A percentile compares a stretch with the other conserved stretches of the same genome.
Evolutionary conservation across 148 eudicot species (phyloP).

Genomic region (Rhododendron henanense): DNA sequence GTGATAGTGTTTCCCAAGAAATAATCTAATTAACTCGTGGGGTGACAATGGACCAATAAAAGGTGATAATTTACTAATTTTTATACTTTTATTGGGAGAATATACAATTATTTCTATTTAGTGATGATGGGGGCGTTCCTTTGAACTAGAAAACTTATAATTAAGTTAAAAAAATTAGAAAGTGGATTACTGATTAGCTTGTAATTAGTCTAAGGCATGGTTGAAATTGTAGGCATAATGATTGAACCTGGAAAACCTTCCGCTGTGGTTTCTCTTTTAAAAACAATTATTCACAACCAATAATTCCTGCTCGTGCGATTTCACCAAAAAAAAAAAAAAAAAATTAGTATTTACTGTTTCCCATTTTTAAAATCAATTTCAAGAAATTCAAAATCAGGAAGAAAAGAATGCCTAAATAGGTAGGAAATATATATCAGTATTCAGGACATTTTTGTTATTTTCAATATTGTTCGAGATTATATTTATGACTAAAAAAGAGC

Average conservation of each 20-base stretch:
- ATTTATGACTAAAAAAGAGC: not conserved
- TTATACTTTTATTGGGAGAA: not conserved
- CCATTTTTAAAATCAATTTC: not conserved
- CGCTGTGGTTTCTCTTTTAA: not conserved
- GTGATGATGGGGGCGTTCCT: not conserved
- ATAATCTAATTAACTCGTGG: not conserved
- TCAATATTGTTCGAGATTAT: not conserved
- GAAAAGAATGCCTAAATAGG: not conserved
- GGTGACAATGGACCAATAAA: not conserved
- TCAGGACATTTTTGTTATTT: not conserved
- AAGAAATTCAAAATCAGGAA: not conserved
- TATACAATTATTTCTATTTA: not conserved
- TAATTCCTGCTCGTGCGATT: not conserved
- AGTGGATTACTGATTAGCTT: not conserved
- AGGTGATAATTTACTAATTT: not conserved
- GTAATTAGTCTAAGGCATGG: constrained; percentile 8
- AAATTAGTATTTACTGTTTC: not conserved
- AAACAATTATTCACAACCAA: not conserved
- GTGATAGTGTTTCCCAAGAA: not conserved
- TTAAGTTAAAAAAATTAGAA: not conserved
- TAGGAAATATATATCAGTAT: not conserved
- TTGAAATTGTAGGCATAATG: constrained; percentile 7
- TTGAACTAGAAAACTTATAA: not conserved
- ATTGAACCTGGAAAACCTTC: not conserved
- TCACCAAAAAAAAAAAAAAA: not conserved